Conservation (phyloP, 805 yeast species). For the Wickerhamomyces rabaulensis region DNA sequence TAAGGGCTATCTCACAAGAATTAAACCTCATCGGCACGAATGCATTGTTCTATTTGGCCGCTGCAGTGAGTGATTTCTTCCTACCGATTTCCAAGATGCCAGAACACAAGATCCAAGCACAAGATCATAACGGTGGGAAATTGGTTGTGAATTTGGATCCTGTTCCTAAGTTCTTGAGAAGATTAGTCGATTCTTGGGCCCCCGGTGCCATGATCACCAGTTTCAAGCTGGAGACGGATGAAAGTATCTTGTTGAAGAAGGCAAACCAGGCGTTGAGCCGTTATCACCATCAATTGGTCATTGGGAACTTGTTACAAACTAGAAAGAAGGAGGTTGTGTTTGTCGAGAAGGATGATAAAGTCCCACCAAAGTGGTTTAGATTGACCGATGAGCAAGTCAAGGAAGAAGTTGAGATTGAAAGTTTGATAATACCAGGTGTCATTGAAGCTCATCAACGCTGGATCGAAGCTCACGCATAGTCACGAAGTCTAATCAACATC, state of each 20-base stretch:
- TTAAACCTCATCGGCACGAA: slow-evolving; percentile 49
- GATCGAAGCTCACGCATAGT: slow-evolving; percentile 33
- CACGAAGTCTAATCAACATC: background rate
- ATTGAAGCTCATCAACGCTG: slow-evolving; percentile 57
- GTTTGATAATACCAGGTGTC: slow-evolving; percentile 74
- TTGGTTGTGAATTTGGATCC: slow-evolving; percentile 85
- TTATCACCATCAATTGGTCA: slow-evolving; percentile 89
- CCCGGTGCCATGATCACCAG: slow-evolving; percentile 92
- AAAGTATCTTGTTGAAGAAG: slow-evolving; percentile 61
- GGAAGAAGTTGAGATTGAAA: slow-evolving; percentile 61
- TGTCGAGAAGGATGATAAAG: slow-evolving; percentile 46
- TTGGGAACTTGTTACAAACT: slow-evolving; percentile 87
- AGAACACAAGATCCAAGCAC: slow-evolving; percentile 91
- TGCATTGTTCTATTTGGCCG: slow-evolving; percentile 85
- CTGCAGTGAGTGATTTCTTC: slow-evolving; percentile 96
- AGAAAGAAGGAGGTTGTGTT: slow-evolving; percentile 86
- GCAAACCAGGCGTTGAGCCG: slow-evolving; percentile 75
- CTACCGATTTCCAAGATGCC: slow-evolving; percentile 82
- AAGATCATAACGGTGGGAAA: slow-evolving; percentile 59
- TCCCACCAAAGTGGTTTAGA: slow-evolving; percentile 42
- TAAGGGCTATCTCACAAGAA: slow-evolving; percentile 58
- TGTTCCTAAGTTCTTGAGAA: slow-evolving; percentile 87
- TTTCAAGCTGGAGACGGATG: slow-evolving; percentile 90
- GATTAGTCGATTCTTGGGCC: slow-evolving; percentile 92
- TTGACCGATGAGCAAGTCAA: slow-evolving; percentile 37